Evolutionary conservation across 331 rosid species (phyloP), one percentile per base, ranked within the genome.

Genomic region (Phaseolus coccineus): DNA sequence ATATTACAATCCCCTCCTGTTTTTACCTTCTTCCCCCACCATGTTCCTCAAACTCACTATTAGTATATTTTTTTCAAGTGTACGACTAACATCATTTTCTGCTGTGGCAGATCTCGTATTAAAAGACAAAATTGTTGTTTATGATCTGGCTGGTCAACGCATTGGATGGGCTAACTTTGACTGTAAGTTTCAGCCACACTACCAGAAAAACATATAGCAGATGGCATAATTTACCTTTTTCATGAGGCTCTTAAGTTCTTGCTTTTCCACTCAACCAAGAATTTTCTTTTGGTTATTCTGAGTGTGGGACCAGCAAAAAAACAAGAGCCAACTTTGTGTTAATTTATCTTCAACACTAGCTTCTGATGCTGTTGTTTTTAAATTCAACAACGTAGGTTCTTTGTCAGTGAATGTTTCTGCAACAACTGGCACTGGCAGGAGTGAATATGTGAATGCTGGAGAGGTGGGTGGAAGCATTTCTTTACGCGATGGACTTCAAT

Each of bases 81-180:
- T 73, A 42, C 51, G 67, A 69, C 75, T 85, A 53, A 83, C 77
- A 74, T 25, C 37, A 35, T 47, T 33, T 52, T 51, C 37, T 68
- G 69, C 64, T 79, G 81, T 79, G 78, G 81, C 93, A 96, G 99
- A 96, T 83, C 98, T 96, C 4, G 97, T 96, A 63, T 84, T 96
- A 13, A 96, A 93, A 82, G 99, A 96, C 88, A 91, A 88, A 82
- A 91, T 93, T 47, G 39, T 96, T 66, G 96, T 96, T 77, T 96
- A 96, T 62, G 99, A 96, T 90, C 80, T 96, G 80, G 96, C 86
- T 50, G 83, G 89, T 81, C 94, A 88, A 85, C 94, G 92, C 74
- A 89, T 96, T 58, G 99, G 99, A 81, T 96, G 99, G 99, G 88
- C 89, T 47, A 87, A 88, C 90, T 96, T 90, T 76, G 94, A 96